Evolutionary conservation across 1,284 basidiomycete genomes (phyloP).

Genomic region (Wallemia hederae): DNA sequence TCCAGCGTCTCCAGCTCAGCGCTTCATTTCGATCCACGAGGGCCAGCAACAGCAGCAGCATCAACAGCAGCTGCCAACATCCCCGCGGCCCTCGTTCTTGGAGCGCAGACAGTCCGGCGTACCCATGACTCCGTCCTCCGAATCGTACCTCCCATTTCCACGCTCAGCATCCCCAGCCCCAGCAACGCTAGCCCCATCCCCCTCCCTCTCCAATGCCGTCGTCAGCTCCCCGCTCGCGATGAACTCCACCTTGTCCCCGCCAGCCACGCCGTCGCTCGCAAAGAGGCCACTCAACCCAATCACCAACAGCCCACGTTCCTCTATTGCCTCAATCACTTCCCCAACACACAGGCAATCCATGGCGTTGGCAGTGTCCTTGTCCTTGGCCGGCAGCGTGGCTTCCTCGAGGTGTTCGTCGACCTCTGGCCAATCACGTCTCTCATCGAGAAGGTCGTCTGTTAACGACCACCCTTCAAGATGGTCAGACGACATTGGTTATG

Average conservation of each 20-base stretch:
- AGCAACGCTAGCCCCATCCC: background rate
- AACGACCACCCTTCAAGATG: background rate
- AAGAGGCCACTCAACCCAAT: background rate
- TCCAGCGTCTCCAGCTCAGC: constrained; percentile 6
- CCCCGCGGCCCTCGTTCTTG: background rate
- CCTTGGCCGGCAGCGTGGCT: constrained; percentile 1
- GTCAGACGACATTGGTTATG: background rate
- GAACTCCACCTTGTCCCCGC: background rate
- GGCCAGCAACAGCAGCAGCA: background rate
- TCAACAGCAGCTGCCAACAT: background rate
- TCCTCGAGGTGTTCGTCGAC: background rate
- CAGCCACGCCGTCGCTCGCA: background rate
- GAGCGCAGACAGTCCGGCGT: background rate
- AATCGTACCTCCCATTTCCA: constrained; percentile 2
- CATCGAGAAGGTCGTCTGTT: constrained; percentile 1
- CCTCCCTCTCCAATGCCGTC: constrained; percentile 3
- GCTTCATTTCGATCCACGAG: constrained; percentile 2
- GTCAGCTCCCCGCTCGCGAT: constrained; percentile 4
- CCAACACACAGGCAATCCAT: background rate
- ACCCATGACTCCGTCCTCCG: background rate
- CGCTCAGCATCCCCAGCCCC: constrained; percentile 4
- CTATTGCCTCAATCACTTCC: constrained; percentile 2
- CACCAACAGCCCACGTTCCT: constrained; percentile 5
- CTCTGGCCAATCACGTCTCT: constrained; percentile 1
- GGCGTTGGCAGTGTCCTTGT: constrained; percentile 1